Base-by-base conservation (phyloP, 495 filamentous ascomycete genomes). In the Lophiotrema nucula region DNA sequence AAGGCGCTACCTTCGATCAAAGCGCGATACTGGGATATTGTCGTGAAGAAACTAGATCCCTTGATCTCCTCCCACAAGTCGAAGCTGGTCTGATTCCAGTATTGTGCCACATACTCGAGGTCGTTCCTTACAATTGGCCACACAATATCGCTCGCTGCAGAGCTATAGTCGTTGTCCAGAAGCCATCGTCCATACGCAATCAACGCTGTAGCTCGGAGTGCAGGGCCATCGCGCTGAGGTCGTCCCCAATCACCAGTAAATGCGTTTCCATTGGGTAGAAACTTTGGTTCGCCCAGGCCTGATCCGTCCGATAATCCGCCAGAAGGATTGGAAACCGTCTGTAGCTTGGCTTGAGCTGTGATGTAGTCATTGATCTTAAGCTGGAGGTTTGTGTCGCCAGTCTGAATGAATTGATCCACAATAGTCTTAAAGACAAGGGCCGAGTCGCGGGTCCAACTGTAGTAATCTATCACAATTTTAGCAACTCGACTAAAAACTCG, bases 361-460 rank as follows among this genome's bases (percentile, higher is more conserved):
- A 85, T 77, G 44, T 77, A 87, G 27, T 80, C 66, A 56, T 83
- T 73, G 38, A 88, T 84, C n/a, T 75, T 53, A 8, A 64, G 69
- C 50, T 82, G 76, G 2, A 87, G 73, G 25, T 56, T 53, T 4
- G 69, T 68, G 66, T 87, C 79, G 31, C 76, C 80, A 43, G 78
- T 52, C 15, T 16, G 67, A 61, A 73, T 72, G 66, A 87, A 83
- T 27, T 77, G 65, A 58, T 88, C 85, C 31, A 84, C 71, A 26
- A 89, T 56, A 11, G 70, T 69, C 61, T 85, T 86, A 68, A 84
- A 77, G 3, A 81, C 80, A 58, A 90, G 71, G 8, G 82, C 79
- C n/a, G 82, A 77, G 65, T 89, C 87, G 54, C 87, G 75, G n/a
- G 82, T 87, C 86, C 87, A 90, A 11, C 85, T 85, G 58, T 80